Evolutionary conservation across 2,329 filamentous ascomycete species (phyloP).

Genomic region (Xylariaceae sp.): DNA sequence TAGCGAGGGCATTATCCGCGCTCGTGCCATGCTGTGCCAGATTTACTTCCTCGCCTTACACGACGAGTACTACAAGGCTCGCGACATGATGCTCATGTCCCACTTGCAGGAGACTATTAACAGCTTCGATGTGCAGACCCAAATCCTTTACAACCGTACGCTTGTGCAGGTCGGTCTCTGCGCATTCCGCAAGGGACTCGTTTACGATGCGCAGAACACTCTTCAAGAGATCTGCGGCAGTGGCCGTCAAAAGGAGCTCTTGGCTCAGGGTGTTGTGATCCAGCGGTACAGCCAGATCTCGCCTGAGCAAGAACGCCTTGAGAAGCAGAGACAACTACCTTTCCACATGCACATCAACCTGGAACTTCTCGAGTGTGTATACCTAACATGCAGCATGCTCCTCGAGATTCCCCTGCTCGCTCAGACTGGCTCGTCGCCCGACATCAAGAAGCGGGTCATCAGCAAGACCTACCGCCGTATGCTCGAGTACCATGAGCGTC

Average conservation of each 20-base stretch:
- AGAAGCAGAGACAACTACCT: slow-evolving; percentile 93
- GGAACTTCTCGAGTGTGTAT: slow-evolving; percentile 95
- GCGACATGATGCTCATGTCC: slow-evolving; percentile 99
- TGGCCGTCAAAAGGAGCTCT: slow-evolving; percentile 93
- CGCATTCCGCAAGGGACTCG: slow-evolving; percentile 92
- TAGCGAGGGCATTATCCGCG: slow-evolving; percentile 93
- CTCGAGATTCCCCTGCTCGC: slow-evolving; percentile 95
- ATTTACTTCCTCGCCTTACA: slow-evolving; percentile 98
- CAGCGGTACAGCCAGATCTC: slow-evolving; percentile 95
- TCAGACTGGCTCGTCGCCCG: slow-evolving; percentile 92
- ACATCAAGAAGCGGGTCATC: slow-evolving; percentile 95
- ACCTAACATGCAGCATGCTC: slow-evolving; percentile 98
- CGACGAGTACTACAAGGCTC: slow-evolving; percentile 95
- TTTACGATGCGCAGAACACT: slow-evolving; percentile 96
- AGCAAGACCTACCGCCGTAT: slow-evolving; percentile 99
- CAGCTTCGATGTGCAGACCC: slow-evolving; percentile 93
- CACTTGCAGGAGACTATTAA: slow-evolving; percentile 95
- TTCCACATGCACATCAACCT: slow-evolving; percentile 99
- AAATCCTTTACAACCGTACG: slow-evolving; percentile 98
- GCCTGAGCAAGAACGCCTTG: slow-evolving; percentile 93
- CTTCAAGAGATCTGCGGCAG: slow-evolving; percentile 97
- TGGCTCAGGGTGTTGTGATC: slow-evolving; percentile 97
- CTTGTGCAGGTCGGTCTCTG: slow-evolving; percentile 97
- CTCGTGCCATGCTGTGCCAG: slow-evolving; percentile 95
- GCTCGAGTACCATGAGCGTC: slow-evolving; percentile 98